Conservation (phyloP, 495 filamentous ascomycete genomes). For the Aspergillus saccharolyticus region DNA sequence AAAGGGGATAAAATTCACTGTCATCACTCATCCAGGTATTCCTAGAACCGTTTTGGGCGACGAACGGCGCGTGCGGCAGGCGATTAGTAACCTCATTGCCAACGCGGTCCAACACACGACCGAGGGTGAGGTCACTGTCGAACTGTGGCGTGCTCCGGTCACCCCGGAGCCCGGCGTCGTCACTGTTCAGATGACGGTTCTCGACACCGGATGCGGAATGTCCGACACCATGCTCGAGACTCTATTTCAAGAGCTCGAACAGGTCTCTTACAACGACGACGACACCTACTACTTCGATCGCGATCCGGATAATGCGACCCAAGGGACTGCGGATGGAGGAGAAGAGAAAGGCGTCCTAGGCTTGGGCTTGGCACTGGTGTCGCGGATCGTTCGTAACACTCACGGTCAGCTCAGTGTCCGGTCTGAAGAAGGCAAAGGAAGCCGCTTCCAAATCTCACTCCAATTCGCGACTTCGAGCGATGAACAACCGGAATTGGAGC, state of each 20-base stretch:
- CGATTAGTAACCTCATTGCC: constrained; percentile 73
- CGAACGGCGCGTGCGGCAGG: constrained; percentile 71
- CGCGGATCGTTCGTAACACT: constrained; percentile 82
- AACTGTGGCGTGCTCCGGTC: constrained; percentile 50
- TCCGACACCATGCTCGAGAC: constrained; percentile 62
- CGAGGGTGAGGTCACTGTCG: constrained; percentile 64
- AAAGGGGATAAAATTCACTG: constrained; percentile 65
- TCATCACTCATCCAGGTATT: constrained; percentile 62
- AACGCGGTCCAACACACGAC: constrained; percentile 83
- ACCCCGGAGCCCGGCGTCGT: constrained; percentile 38
- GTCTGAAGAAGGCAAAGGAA: constrained; percentile 81
- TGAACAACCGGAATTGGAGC: neutral
- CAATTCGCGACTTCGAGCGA: constrained; percentile 33
- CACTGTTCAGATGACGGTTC: constrained; percentile 65
- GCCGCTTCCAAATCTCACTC: constrained; percentile 59
- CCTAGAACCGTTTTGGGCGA: constrained; percentile 72
- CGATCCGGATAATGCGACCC: constrained; percentile 1
- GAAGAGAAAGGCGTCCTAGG: constrained; percentile 58
- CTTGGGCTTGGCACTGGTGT: constrained; percentile 80
- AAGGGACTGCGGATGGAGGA: neutral
- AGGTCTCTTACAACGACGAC: constrained; percentile 60
- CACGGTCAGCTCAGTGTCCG: constrained; percentile 84
- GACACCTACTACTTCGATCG: constrained; percentile 22
- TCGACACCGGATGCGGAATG: constrained; percentile 84
- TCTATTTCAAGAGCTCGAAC: constrained; percentile 83